Base-by-base conservation (phyloP, 2,329 filamentous ascomycete genomes). In the Coniochaeta prunicola region DNA sequence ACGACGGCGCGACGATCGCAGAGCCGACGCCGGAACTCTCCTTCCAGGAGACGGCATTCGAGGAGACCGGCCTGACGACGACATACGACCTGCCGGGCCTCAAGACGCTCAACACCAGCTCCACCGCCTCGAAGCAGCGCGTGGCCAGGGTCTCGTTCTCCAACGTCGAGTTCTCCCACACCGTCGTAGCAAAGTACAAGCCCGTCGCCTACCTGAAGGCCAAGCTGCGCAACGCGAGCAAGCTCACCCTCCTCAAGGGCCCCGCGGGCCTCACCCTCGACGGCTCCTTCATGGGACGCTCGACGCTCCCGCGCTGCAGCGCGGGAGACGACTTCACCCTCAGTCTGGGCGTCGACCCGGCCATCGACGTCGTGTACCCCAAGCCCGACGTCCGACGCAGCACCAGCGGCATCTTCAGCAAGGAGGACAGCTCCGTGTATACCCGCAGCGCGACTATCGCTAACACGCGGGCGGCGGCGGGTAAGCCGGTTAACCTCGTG, bases 221-320 rank as follows among this genome's bases (percentile, higher is more conserved):
- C 17, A 76, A 77, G 57, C 69, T 88, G 42, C 76, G 74, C 56
- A 88, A 88, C 68, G 73, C 69, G 17, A 82, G 79, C 65, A 78
- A 77, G 61, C 74, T 85, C 48, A 81, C 82, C 0, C 73, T 88
- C 7, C 77, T 86, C 21, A 73, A 74, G 56, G 84, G 84, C 4
- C 76, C 76, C 1, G 76, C 77, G 0, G 82, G 83, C 5, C 73
- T 88, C 8, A 86, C 82, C 0, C 77, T 88, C n/a, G 85, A 88
- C 66, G 82, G 83, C 3, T 77, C 77, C 9, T 88, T 87, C 70
- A 73, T 88, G 58, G 84, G 85, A 3, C 81, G 81, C 58, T 77
- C 79, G 1, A 73, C 67, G 0, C 72, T 87, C 34, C 81, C 83
- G 1, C 77, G 79, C 31, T 85, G 83, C 66, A 79, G 76, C 53